phyloP scores from a whole-genome alignment of 1,284 basidiomycete genomes.

The Moesziomyces sp. region DNA sequence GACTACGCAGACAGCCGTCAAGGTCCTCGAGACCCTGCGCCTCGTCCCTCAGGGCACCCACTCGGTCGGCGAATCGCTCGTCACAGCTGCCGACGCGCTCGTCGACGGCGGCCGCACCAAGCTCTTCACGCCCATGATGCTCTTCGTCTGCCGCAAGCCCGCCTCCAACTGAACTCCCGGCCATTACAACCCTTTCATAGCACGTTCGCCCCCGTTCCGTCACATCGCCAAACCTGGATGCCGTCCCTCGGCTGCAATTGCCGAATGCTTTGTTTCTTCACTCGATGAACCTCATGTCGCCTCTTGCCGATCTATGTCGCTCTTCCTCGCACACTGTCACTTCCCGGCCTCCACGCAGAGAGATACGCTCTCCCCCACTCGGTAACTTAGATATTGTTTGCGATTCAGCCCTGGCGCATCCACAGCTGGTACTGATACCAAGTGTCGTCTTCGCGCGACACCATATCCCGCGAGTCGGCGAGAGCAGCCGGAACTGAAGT shows the following conservation, averaged over 20 bases:
- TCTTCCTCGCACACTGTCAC: not conserved
- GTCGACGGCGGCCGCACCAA: constrained; percentile 87
- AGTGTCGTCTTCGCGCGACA: constrained; percentile 31
- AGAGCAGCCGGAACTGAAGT: constrained; percentile 20
- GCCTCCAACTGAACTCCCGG: constrained; percentile 13
- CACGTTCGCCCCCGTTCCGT: not conserved
- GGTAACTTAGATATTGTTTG: too few species aligned
- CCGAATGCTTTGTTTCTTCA: not conserved
- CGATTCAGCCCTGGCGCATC: constrained; percentile 18
- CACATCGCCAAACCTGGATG: not conserved
- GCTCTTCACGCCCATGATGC: constrained; percentile 72
- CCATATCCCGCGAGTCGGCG: constrained; percentile 13
- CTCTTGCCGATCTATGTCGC: too few species aligned
- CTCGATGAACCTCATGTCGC: too few species aligned
- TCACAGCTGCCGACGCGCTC: constrained; percentile 81
- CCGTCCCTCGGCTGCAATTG: not conserved
- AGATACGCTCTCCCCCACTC: too few species aligned
- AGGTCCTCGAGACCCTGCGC: constrained; percentile 81
- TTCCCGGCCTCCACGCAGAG: not conserved
- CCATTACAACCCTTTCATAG: not conserved
- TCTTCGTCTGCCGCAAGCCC: constrained; percentile 48
- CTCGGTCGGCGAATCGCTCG: constrained; percentile 88
- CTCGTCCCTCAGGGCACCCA: constrained; percentile 91
- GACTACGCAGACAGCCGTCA: constrained; percentile 83
- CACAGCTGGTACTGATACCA: constrained; percentile 48